These are phyloP conservation scores for Monosiga brevicollis DNA, from an alignment of 78 protist species.

Conservation along the genomic window DNA sequence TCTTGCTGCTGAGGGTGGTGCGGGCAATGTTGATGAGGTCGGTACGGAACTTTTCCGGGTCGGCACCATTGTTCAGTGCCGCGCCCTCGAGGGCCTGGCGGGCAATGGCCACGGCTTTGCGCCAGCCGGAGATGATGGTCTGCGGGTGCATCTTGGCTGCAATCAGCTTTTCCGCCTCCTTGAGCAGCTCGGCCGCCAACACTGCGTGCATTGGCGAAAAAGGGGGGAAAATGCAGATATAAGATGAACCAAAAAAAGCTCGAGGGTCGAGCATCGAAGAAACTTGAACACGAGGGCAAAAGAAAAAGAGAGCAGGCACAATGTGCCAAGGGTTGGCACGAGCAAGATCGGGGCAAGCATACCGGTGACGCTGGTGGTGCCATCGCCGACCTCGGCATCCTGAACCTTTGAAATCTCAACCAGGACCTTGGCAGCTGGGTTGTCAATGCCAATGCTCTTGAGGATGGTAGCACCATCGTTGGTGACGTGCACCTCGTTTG, in stretches of 20 bases:
- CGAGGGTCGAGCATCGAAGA: too few species aligned
- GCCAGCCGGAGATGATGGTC: slow-evolving; percentile 79
- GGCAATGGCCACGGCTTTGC: slow-evolving; percentile 77
- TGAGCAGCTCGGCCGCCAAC: slow-evolving; percentile 94
- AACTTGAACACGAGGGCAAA: neutral
- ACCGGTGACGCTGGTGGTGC: slow-evolving; percentile 78
- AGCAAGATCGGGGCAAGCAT: neutral
- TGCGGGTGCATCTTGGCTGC: slow-evolving; percentile 90
- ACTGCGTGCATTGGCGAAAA: slow-evolving; percentile 35
- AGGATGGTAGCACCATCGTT: slow-evolving; percentile 99
- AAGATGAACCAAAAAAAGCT: neutral
- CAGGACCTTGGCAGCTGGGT: slow-evolving; percentile 92
- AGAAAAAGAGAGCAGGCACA: neutral
- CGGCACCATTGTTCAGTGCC: slow-evolving; percentile 42
- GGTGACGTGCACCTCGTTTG: slow-evolving; percentile 61
- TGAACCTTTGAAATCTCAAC: slow-evolving; percentile 87
- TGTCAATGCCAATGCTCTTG: slow-evolving; percentile 76
- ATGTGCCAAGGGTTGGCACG: neutral
- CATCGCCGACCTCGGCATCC: slow-evolving; percentile 99
- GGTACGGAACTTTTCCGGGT: slow-evolving; percentile 56
- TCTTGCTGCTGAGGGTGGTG: slow-evolving; percentile 95
- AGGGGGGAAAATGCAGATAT: slow-evolving; percentile 36
- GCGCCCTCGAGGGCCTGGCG: slow-evolving; percentile 49
- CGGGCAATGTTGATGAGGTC: slow-evolving; percentile 89
- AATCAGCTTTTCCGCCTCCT: slow-evolving; percentile 92